Evolutionary conservation across 352 stramenopile genomes (phyloP), one percentile per base, ranked within the genome.

Genomic region (Phytophthora idaei): DNA sequence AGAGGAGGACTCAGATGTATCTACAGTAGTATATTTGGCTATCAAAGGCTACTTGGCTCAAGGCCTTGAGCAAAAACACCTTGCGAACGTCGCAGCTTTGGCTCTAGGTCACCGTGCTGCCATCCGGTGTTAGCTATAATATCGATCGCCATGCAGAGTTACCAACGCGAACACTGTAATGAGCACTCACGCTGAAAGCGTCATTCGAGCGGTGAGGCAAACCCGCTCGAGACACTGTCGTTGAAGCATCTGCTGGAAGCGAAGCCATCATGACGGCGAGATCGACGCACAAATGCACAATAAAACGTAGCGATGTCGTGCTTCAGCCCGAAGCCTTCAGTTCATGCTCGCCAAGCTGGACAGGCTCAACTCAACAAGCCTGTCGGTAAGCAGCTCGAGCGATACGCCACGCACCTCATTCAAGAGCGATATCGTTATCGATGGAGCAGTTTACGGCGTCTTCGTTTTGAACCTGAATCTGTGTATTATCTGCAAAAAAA

Each of bases 401-500:
- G 21, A 52, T 45, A 50, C 39, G 36, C 21, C 34, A 34, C 29
- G 32, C 21, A 39, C 17, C 17, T 28, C n/a, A 36, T 45, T 57
- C 51, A 69, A 51, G 21, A 21, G 21, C 21, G 21, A 21, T 21
- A 21, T 21, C 21, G 21, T 21, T 21, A 21, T 21, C 21, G 21
- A 21, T 21, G 21, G 21, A 21, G 21, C 21, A 21, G 21, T 21
- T 21, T 21, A 21, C 28, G 9, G 21, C 32, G 31, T 6, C 42
- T 52, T 64, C 12, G 11, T 37, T 47, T 61, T 57, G 41, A 52
- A 62, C 37, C 54, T 53, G 12, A 61, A 64, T 56, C 37, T 63
- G 44, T 66, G 54, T 71, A 61, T 64, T 66, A 60, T 31, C 54
- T 57, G 57, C 54, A 67, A 74, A 60, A 21, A 54, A 74, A 67